Base-by-base conservation (phyloP, 2,329 filamentous ascomycete genomes). In the Stagonosporopsis cucurbitacearum region DNA sequence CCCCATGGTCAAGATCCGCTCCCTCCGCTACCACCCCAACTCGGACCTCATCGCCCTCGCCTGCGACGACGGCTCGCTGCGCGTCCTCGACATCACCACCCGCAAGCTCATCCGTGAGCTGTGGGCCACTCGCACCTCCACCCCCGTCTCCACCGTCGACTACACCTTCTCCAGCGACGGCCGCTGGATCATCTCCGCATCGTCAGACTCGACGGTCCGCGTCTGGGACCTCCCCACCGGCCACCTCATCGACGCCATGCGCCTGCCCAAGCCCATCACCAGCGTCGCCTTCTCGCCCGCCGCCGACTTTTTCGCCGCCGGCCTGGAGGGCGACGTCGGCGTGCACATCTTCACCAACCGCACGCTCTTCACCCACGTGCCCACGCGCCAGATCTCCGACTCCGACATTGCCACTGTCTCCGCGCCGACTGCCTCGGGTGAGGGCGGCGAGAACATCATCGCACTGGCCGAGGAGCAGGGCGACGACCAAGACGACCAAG, bases 291-390 rank as follows among this genome's bases (percentile, higher is more conserved):
- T 98, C 80, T 96, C 95, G 0, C 82, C 83, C 1, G 96, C 92
- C 0, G 95, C 94, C 13, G 95, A 99, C 70, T 98, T 92, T 67
- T 84, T 99, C n/a, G 95, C 95, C 3, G 95, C 93, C 3, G 89
- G 92, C 0, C 88, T 92, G 49, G 86, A 92, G 50, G 90, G 89
- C 54, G 87, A 88, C 60, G 84, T 96, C 1, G 95, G 95, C 12
- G 88, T 99, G n/a, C 88, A 91, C 64, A 86, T 99, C 43, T 99
- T 95, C 94, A 97, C 91, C 20, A 99, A 99, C 77, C 91, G 91
- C 69, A 89, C 90, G 0, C 81, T 98, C 1, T 99, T 96, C 80
- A 90, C 88, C 52, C 92, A 96, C 66, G 87, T 96, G 0, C 88
- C 93, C 0, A 96, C 92, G 1, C 84, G 89, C 19, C 91, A 95